Base-by-base conservation (phyloP, 306 rosid species). In the cucumber (Cucumis sativus) region DNA sequence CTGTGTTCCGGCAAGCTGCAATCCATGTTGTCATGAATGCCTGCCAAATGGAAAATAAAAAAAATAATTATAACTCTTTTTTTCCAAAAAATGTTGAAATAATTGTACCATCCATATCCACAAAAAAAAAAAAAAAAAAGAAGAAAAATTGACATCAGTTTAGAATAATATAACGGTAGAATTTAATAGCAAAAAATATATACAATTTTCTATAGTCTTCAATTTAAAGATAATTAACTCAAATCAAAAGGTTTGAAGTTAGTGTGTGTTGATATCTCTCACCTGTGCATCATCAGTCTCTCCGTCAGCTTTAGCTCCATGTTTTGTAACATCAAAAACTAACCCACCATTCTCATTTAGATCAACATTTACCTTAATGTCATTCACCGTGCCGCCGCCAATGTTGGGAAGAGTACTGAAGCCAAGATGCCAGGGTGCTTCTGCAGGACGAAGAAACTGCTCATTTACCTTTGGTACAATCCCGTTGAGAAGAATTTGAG, bases 21-120 rank as follows among this genome's bases (percentile, higher is more conserved):
- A 52, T 68, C 97, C 96, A 93, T 14, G 98, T 89, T 20, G 74
- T 80, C 81, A 84, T 91, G 81, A 93, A 84, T 64, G 91, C 88
- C 98, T 91, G 76, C 83, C 16, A 21, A 0, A 30, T 58, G 30
- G 81, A 4, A 51, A 58, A 52, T 16, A 7, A 51, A 51, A 4
- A 16, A 28, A 16, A 28, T 28, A 3, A 14, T 51, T 13, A 15
- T 15, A 4, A 51, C 1, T 15, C 15, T 15, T 15, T 51, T 15
- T 14, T 15, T 15, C 0, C 3, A 10, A 45, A 43, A 43, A 10
- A 45, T 45, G 51, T 45, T 45, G 3, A 45, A 45, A 45, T 4
- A 45, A 10, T 45, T 45, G 10, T 45, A 45, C 51, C 45, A 40
- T 40, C 6, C 41, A 6, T 39, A 39, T 39, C 41, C 8, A 39